phyloP scores from a whole-genome alignment of 1,284 basidiomycete species.

The Trichosporon asahii region DNA sequence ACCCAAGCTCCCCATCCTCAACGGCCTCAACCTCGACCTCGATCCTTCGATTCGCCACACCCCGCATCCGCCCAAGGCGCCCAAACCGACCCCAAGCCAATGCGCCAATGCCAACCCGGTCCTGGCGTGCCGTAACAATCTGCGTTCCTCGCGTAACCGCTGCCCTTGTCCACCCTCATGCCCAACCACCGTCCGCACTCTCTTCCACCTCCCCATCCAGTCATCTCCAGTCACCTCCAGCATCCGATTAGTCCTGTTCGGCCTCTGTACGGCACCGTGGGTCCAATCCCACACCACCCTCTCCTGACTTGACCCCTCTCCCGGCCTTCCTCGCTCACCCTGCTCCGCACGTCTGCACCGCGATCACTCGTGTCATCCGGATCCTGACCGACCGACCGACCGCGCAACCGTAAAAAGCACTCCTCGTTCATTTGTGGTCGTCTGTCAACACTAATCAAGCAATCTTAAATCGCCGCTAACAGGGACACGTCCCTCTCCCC shows the following conservation, averaged over 20 bases:
- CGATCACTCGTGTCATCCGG: not conserved
- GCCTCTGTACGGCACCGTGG: not conserved
- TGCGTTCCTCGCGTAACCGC: not conserved
- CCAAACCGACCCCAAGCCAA: not conserved
- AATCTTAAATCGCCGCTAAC: not conserved
- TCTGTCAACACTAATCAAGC: not conserved
- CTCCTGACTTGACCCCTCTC: not conserved
- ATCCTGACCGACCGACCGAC: not conserved
- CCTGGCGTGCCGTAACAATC: not conserved
- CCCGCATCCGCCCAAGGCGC: not conserved
- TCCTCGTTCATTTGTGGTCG: not conserved
- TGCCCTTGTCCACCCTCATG: not conserved
- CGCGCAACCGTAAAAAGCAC: not conserved
- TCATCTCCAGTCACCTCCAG: not conserved
- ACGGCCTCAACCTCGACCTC: not conserved
- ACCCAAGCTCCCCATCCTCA: not conserved
- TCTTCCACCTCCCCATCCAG: not conserved
- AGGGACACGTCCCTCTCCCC: not conserved
- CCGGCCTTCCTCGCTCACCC: no score
- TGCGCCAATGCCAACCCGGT: not conserved
- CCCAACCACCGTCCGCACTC: not conserved
- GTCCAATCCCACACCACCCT: not conserved
- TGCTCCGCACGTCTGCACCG: not conserved
- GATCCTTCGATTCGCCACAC: not conserved
- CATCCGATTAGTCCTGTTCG: not conserved